Evolutionary conservation across 768 basidiomycete species (phyloP).

Genomic region (Boletus edulis): DNA sequence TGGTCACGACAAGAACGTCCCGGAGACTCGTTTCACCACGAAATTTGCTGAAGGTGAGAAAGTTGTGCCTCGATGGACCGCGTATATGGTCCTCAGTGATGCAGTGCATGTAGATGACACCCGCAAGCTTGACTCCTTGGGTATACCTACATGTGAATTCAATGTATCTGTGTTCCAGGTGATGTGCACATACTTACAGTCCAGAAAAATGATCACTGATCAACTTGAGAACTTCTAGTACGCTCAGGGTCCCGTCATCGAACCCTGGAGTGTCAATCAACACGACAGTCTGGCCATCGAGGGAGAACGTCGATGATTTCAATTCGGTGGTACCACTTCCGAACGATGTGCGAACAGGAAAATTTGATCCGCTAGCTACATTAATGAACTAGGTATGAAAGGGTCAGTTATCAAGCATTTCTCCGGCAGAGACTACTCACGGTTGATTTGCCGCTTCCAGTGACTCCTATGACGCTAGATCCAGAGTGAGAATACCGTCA

Average conservation of each 20-base stretch:
- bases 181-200: conserved; percentile 14
- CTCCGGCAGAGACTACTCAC: conserved; percentile 13
- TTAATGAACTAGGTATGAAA: conserved; percentile 44
- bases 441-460: conserved; percentile 33
- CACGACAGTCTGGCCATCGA: conserved; percentile 41
- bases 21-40: conserved; percentile 45
- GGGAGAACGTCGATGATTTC: conserved; percentile 39
- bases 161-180: neutral
- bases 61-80: conserved; percentile 42
- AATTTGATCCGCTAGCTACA: conserved; percentile 43
- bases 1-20: conserved; percentile 48
- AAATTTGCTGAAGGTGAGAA: conserved; percentile 46
- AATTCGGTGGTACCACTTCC: conserved; percentile 45
- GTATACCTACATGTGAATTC: conserved; percentile 11
- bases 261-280: conserved; percentile 62
- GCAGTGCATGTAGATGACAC: conserved; percentile 51
- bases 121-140: conserved; percentile 37
- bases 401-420: neutral
- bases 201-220: conserved; percentile 36
- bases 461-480: conserved; percentile 31
- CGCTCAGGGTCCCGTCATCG: conserved; percentile 46
- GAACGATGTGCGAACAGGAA: conserved; percentile 38
- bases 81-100: conserved; percentile 44
- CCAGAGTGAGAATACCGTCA: conserved; percentile 3
- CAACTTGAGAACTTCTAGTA: conserved; percentile 43